These are phyloP conservation scores for Colletotrichum graminicola DNA, from an alignment of 2,329 filamentous ascomycete genomes.

Conservation along the genomic window DNA sequence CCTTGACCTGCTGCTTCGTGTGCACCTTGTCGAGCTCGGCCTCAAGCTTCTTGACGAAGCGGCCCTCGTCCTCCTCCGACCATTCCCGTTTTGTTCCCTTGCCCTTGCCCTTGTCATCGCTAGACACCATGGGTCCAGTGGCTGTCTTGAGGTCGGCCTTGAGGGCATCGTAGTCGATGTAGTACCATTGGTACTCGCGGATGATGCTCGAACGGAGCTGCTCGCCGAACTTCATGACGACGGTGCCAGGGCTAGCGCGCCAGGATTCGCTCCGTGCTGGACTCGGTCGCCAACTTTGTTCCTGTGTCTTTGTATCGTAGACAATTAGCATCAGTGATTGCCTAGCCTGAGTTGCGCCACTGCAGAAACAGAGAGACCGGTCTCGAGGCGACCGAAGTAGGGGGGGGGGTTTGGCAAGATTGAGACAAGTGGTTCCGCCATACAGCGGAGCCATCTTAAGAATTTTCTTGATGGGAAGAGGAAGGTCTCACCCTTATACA, in stretches of 20 bases:
- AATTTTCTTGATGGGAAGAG: constrained; percentile 3
- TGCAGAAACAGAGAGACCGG: constrained; percentile 37
- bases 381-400: constrained; percentile 1
- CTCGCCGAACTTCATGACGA: constrained; percentile 90
- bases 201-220: constrained; percentile 96
- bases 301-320: constrained; percentile 61
- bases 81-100: constrained; percentile 68
- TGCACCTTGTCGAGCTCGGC: constrained; percentile 97
- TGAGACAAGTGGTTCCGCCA: background rate
- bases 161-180: constrained; percentile 96
- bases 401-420: background rate
- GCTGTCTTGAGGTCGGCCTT: constrained; percentile 87
- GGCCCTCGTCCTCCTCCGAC: constrained; percentile 91
- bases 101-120: constrained; percentile 46
- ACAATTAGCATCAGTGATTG: constrained; percentile 62
- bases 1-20: constrained; percentile 97
- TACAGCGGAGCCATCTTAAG: constrained; percentile 24
- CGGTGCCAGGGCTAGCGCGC: constrained; percentile 61
- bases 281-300: constrained; percentile 56
- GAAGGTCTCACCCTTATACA: constrained; percentile 36
- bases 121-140: constrained; percentile 59
- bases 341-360: constrained; percentile 24
- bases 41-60: constrained; percentile 89
- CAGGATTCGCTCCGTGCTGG: constrained; percentile 46
- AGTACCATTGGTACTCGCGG: constrained; percentile 97